Evolutionary conservation across 768 basidiomycete genomes (phyloP).

Genomic region (Cystofilobasidium capitatum): DNA sequence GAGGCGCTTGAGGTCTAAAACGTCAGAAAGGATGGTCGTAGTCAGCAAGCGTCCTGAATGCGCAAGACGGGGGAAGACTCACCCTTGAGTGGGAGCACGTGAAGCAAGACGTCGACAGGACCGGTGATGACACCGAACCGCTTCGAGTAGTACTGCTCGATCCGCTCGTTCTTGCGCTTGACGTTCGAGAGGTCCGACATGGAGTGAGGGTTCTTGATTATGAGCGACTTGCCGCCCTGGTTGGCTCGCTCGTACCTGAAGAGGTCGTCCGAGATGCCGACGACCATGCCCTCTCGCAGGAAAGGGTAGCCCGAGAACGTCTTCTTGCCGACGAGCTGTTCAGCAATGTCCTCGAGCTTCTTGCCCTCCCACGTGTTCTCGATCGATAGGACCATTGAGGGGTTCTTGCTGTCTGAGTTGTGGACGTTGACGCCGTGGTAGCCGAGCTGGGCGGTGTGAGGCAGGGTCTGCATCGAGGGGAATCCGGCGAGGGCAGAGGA

Average conservation of each 20-base stretch:
- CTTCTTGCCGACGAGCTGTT: constrained; percentile 62
- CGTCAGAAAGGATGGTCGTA: not conserved
- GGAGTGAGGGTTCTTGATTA: constrained; percentile 63
- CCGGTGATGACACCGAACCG: constrained; percentile 77
- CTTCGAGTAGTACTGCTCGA: constrained; percentile 81
- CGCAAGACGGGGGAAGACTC: not conserved
- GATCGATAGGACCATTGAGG: constrained; percentile 84
- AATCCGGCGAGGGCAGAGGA: constrained; percentile 83
- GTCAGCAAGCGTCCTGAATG: constrained; percentile 5
- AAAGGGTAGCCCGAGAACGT: constrained; percentile 88
- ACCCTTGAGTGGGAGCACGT: constrained; percentile 89
- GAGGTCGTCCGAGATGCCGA: constrained; percentile 71
- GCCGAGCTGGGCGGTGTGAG: constrained; percentile 62
- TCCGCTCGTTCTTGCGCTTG: constrained; percentile 69
- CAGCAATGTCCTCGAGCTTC: constrained; percentile 64
- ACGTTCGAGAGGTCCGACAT: constrained; percentile 60
- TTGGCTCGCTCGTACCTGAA: constrained; percentile 64
- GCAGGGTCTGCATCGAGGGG: constrained; percentile 85
- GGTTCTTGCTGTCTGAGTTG: constrained; percentile 77
- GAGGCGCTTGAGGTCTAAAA: constrained; percentile 70
- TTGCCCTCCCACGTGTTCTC: constrained; percentile 47
- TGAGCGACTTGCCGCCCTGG: constrained; percentile 37
- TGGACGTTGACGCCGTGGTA: constrained; percentile 90
- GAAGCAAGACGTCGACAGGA: constrained; percentile 65
- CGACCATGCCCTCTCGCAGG: constrained; percentile 80